phyloP scores from a whole-genome alignment of 805 yeast genomes.

The Candida corydali region DNA sequence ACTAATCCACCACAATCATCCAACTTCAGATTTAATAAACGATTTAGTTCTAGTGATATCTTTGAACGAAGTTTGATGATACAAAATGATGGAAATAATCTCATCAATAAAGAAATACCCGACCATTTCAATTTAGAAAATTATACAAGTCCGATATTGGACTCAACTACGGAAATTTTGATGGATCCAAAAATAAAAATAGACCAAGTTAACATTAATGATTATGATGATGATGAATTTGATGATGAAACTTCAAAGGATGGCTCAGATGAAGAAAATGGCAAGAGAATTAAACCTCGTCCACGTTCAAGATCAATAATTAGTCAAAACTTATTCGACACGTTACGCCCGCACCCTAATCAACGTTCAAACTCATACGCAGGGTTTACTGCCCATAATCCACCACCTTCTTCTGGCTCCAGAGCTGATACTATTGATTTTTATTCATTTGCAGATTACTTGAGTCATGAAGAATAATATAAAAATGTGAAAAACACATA shows the following conservation, averaged over 20 bases:
- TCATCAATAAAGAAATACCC: slow-evolving; percentile 14
- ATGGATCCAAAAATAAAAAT: slow-evolving; percentile 21
- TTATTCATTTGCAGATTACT: neutral
- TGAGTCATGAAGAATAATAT: too few relatives aligned
- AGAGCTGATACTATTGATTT: too few relatives aligned
- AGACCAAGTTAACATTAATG: slow-evolving; percentile 17
- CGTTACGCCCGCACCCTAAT: too few relatives aligned
- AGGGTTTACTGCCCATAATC: too few relatives aligned
- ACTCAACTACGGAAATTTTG: slow-evolving; percentile 26
- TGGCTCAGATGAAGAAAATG: neutral
- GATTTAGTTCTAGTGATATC: slow-evolving; percentile 7
- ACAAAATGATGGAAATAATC: slow-evolving; percentile 1
- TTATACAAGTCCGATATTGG: slow-evolving; percentile 27
- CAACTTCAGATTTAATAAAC: too few relatives aligned
- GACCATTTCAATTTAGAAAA: slow-evolving; percentile 25
- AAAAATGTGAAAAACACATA: too few relatives aligned
- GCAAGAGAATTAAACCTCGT: neutral
- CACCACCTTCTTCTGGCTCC: too few relatives aligned
- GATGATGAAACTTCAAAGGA: neutral
- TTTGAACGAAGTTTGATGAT: slow-evolving; percentile 12
- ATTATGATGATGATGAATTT: slow-evolving; percentile 10
- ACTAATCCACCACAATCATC: too few relatives aligned
- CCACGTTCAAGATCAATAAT: slow-evolving; percentile 9
- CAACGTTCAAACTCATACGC: too few relatives aligned
- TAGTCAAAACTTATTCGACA: too few relatives aligned